These are phyloP conservation scores for Calcarisporium arbuscula DNA, from an alignment of 2,329 filamentous ascomycete genomes.

Conservation along the genomic window DNA sequence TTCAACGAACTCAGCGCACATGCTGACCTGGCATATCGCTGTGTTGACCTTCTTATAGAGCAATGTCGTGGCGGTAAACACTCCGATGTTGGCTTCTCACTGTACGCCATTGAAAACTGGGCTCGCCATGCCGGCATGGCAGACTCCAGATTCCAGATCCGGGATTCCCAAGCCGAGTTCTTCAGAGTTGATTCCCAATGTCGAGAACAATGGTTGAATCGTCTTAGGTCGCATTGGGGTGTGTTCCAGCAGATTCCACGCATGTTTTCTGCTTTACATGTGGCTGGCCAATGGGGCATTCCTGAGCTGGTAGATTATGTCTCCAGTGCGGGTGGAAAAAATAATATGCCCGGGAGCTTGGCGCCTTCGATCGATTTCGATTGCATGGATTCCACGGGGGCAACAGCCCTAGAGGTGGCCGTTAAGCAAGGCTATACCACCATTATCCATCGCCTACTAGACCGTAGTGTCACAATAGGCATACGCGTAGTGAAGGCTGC, in stretches of 20 bases:
- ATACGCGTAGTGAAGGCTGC: too few relatives aligned
- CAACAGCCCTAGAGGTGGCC: too few relatives aligned
- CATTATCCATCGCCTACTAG: too few relatives aligned
- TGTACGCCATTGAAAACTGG: constrained; percentile 5
- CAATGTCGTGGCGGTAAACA: neutral
- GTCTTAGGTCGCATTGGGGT: too few relatives aligned
- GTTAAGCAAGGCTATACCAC: too few relatives aligned
- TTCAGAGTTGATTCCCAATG: too few relatives aligned
- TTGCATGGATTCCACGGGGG: too few relatives aligned
- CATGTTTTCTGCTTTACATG: constrained; percentile 6
- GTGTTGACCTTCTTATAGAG: constrained; percentile 2
- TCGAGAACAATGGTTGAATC: too few relatives aligned
- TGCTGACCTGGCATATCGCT: constrained; percentile 1
- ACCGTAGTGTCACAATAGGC: too few relatives aligned
- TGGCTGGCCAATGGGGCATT: constrained; percentile 10
- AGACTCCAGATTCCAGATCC: constrained; percentile 3
- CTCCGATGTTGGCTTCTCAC: neutral
- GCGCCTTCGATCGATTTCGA: too few relatives aligned
- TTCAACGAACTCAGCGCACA: constrained; percentile 3
- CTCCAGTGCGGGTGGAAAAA: too few relatives aligned
- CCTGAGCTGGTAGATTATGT: constrained; percentile 4
- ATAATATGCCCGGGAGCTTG: too few relatives aligned
- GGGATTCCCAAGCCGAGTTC: constrained; percentile 3
- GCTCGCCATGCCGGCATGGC: constrained; percentile 6
- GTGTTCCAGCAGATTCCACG: constrained; percentile 1